Evolutionary conservation across 2,329 filamentous ascomycete species (phyloP), one percentile per base, ranked within the genome.

Genomic region (Colletotrichum tropicicola): DNA sequence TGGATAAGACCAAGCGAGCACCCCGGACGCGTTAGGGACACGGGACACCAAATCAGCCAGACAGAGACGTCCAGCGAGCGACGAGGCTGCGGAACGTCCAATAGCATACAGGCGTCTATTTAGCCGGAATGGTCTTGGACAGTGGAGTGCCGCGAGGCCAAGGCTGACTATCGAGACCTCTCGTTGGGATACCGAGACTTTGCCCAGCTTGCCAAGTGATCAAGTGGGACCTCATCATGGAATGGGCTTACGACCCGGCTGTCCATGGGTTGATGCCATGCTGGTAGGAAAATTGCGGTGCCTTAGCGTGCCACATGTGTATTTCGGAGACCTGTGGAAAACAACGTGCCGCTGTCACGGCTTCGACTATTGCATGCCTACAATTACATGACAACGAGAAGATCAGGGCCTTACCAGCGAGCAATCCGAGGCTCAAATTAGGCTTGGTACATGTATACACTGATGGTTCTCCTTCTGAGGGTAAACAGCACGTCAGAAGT

Each of bases 91-190:
- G 2, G 1, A 19, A 4, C 2, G 17, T 21, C 58, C 41, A 61
- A 56, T 61, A n/a, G n/a, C n/a, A n/a, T 28, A 43, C 3, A 32
- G n/a, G 13, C 7, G 7, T 5, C 10, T 2, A 56, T 61, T 61
- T 61, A 61, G 51, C 58, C 58, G 30, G 25, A 30, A 25, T 23
- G 15, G 30, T 56, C 58, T 61, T 56, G 58, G 58, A 32, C 32
- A 28, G 58, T 56, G 58, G 58, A 61, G 58, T 41, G 51, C 58
- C 41, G 15, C 43, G 32, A 56, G 51, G 43, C 58, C 51, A 61
- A 61, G 58, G 51, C 58, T 61, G 58, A 56, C 19, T 6, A 47
- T 32, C 23, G 5, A 2, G 25, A 6, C 6, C 12, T 49, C 41
- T 43, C 51, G 58, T 61, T 61, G 58, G 58, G 19, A 37, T 4